phyloP scores from a whole-genome alignment of 176 grass and related monocot species.

The Thinopyrum elongatum region DNA sequence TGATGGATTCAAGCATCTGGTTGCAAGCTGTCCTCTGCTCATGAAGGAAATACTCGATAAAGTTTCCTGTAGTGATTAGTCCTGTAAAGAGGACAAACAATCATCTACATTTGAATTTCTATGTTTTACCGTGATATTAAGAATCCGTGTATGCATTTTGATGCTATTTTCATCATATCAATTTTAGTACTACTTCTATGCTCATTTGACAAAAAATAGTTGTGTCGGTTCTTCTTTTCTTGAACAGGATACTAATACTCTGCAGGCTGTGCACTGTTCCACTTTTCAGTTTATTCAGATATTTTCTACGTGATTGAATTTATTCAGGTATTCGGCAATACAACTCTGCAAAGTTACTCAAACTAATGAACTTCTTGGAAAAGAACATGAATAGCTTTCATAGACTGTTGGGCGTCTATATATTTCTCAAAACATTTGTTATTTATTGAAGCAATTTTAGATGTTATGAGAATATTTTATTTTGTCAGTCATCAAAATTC shows the following conservation, averaged over 20 bases:
- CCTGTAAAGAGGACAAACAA: background rate
- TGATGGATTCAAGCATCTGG: slow-evolving; percentile 12
- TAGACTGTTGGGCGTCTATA: too few relatives aligned
- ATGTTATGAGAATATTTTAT: too few relatives aligned
- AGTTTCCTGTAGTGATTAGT: background rate
- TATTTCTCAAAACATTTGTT: too few relatives aligned
- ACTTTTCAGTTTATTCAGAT: background rate
- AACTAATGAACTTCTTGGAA: too few relatives aligned
- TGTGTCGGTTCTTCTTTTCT: too few relatives aligned
- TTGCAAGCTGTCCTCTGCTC: background rate
- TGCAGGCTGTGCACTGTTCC: background rate
- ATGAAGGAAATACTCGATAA: background rate
- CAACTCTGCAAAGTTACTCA: too few relatives aligned
- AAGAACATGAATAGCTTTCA: too few relatives aligned
- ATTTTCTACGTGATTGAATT: background rate
- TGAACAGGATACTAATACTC: too few relatives aligned
- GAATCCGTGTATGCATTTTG: background rate
- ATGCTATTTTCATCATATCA: background rate
- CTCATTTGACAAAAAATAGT: background rate
- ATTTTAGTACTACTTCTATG: background rate
- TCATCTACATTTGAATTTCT: background rate
- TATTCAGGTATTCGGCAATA: too few relatives aligned
- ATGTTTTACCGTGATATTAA: background rate
- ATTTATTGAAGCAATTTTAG: too few relatives aligned
- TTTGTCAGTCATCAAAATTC: too few relatives aligned